Base-by-base conservation (phyloP, 768 basidiomycete genomes). In the Candolleomyces eurysporus region DNA sequence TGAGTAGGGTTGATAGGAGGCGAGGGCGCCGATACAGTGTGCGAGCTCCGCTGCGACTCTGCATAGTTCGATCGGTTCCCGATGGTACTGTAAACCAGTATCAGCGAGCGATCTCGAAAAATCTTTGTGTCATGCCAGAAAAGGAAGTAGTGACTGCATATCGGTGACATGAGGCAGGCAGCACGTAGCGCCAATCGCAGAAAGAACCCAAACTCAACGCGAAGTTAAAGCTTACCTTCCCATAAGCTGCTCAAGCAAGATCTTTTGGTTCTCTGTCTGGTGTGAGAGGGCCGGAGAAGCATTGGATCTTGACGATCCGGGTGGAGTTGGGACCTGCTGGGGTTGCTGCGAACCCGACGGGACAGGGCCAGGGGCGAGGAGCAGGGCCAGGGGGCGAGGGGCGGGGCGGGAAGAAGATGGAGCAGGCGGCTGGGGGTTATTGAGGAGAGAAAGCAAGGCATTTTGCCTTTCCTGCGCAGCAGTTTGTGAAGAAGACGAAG, bases 241-340 rank as follows among this genome's bases (percentile, higher is more conserved):
- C 86, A 94, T 90, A 62, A 94, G 77, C 69, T 92, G 89, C 65
- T 94, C 91, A 62, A 94, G 74, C 65, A 93, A 71, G 62, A 86
- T 78, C 75, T 92, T 91, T 60, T 90, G 89, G 0, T 83, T 73
- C 63, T 91, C 88, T 66, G 81, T 84, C 61, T 81, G 83, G 16
- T 31, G 30, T 13, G 52, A 54, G 10, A 54, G 32, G 13, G 82
- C 76, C 4, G 85, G 82, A 22, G 85, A 84, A 59, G 84, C 77
- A 58, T 79, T 79, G 14, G 86, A 78, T 68, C 85, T 79, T 17
- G 83, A 81, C 11, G 85, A 84, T 1, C 83, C 81, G 26, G 90
- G 90, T 11, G 89, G 89, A 0, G 88, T 87, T 13, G 89, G 88
- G 46, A 88, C 77, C 68, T 90, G 89, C 66, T 86, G 88, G 11